phyloP scores from a whole-genome alignment of 78 protist species.

The Tieghemostelium lacteum region DNA sequence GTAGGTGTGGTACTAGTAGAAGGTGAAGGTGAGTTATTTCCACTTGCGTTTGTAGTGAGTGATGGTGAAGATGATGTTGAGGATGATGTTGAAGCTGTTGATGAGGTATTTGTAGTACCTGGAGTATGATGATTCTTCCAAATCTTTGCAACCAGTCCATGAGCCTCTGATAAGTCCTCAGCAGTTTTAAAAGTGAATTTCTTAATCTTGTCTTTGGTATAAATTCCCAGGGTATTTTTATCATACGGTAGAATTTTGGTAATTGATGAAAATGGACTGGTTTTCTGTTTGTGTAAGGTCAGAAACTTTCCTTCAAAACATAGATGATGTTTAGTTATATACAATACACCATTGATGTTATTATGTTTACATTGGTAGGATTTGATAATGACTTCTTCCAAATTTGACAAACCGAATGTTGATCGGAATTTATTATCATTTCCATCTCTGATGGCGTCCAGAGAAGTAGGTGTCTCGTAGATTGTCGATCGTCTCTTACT shows the following conservation, averaged over 20 bases:
- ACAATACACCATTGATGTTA: constrained; percentile 57
- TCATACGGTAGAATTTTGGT: constrained; percentile 43
- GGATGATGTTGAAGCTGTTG: not conserved
- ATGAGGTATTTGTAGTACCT: not conserved
- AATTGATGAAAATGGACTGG: constrained; percentile 28
- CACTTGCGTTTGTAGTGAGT: not conserved
- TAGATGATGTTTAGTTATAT: constrained; percentile 66
- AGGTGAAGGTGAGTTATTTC: too few species aligned
- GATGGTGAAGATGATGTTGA: not conserved
- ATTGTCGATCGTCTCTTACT: constrained; percentile 23
- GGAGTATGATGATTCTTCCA: constrained; percentile 32
- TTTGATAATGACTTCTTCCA: constrained; percentile 77
- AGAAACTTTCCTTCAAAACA: constrained; percentile 80
- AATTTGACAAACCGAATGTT: constrained; percentile 45
- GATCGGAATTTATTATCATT: constrained; percentile 28
- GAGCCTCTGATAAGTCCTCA: constrained; percentile 32
- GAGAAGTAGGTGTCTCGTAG: constrained; percentile 25
- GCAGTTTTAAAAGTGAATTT: constrained; percentile 24
- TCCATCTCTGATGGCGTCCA: constrained; percentile 26
- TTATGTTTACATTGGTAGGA: constrained; percentile 64
- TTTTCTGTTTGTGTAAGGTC: constrained; percentile 53
- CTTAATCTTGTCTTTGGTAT: constrained; percentile 18
- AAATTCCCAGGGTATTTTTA: constrained; percentile 8
- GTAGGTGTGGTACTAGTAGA: too few species aligned
- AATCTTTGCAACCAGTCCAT: constrained; percentile 21